Conservation (phyloP, 2,329 filamentous ascomycete genomes). For the Colletotrichum lupini region DNA sequence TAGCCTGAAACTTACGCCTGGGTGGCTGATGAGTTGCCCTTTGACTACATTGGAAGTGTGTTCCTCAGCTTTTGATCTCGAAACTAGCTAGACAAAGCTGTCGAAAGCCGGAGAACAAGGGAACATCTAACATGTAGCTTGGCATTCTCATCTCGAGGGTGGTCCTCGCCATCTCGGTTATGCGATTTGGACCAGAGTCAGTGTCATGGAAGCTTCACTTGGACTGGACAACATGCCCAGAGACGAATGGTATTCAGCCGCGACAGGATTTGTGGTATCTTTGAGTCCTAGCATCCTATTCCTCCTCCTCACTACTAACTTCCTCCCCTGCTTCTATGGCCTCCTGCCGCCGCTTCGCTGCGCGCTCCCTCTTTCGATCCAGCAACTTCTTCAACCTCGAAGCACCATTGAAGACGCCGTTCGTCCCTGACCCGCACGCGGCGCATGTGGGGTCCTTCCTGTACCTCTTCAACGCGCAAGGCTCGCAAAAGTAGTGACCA, state of each 20-base stretch:
- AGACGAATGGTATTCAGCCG: neutral
- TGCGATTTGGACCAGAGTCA: neutral
- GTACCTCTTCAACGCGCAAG: constrained; percentile 88
- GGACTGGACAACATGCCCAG: neutral
- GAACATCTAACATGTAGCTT: neutral
- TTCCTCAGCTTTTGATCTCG: neutral
- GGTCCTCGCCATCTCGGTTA: neutral
- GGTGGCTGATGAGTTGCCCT: neutral
- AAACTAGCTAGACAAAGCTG: neutral
- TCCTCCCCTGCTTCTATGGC: constrained; percentile 63
- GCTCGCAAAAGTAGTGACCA: constrained; percentile 95
- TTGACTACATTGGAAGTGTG: neutral
- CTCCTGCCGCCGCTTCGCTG: constrained; percentile 66
- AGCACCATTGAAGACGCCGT: constrained; percentile 89
- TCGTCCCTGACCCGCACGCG: constrained; percentile 85
- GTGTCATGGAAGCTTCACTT: neutral
- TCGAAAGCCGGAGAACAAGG: neutral
- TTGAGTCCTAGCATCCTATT: neutral
- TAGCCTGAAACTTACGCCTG: constrained; percentile 6
- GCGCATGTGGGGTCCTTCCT: constrained; percentile 88
- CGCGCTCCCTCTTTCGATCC: constrained; percentile 75
- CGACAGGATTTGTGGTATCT: constrained; percentile 18
- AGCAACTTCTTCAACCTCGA: constrained; percentile 85
- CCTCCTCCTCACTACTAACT: constrained; percentile 56
- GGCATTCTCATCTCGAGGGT: neutral